These are phyloP conservation scores for Emericellopsis terricola DNA, from an alignment of 495 filamentous ascomycete genomes.

Conservation along the genomic window DNA sequence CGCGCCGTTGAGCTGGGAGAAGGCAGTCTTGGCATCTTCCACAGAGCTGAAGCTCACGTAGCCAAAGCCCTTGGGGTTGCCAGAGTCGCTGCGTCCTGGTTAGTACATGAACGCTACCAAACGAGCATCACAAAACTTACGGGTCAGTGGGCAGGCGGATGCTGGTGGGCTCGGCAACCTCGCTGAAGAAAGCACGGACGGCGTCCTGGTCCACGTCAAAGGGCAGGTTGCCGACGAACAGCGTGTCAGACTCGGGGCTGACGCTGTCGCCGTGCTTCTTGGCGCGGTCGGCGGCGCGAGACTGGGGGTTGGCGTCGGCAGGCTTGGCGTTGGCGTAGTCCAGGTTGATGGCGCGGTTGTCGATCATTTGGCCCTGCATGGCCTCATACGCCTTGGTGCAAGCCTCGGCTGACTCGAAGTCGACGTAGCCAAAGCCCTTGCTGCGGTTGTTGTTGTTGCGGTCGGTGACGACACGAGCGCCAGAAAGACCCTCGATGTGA, in stretches of 20 bases:
- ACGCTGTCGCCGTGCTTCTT: slow-evolving; percentile 57
- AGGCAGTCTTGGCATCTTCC: slow-evolving; percentile 69
- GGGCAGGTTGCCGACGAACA: slow-evolving; percentile 85
- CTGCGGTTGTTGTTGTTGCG: slow-evolving; percentile 65
- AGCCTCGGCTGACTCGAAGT: slow-evolving; percentile 52
- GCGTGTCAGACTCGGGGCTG: slow-evolving; percentile 63
- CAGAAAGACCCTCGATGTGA: slow-evolving; percentile 57
- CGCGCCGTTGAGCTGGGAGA: slow-evolving; percentile 54
- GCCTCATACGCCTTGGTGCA: slow-evolving; percentile 61
- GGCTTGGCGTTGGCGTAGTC: slow-evolving; percentile 69
- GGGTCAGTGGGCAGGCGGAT: slow-evolving; percentile 80
- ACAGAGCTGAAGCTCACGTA: slow-evolving; percentile 74
- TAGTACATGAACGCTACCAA: slow-evolving; percentile 12
- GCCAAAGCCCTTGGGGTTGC: slow-evolving; percentile 83
- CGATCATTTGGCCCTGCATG: slow-evolving; percentile 65
- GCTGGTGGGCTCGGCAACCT: slow-evolving; percentile 49
- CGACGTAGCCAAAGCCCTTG: slow-evolving; percentile 93
- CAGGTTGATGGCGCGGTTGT: slow-evolving; percentile 74
- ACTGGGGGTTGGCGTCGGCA: slow-evolving; percentile 22
- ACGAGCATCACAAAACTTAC: slow-evolving; percentile 20
- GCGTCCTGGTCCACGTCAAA: slow-evolving; percentile 68
- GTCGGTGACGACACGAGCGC: slow-evolving; percentile 70
- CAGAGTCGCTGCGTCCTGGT: slow-evolving; percentile 43
- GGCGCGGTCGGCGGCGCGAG: slow-evolving; percentile 48
- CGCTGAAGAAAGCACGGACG: slow-evolving; percentile 57